Base-by-base conservation (phyloP, 495 filamentous ascomycete genomes). In the Thozetella sp. region DNA sequence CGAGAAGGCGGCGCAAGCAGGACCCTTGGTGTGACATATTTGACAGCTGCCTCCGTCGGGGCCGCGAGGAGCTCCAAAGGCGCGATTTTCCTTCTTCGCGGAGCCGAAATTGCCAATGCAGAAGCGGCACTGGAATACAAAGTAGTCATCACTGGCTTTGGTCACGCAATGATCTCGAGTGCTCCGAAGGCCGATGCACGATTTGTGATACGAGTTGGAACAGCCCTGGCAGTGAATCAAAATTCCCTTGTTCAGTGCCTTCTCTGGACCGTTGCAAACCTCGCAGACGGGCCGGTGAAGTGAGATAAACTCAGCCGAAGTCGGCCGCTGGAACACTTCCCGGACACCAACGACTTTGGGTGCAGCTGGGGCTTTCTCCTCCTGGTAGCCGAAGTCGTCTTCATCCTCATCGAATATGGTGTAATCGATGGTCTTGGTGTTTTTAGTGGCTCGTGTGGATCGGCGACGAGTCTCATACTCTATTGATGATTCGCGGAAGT, bases 201-300 rank as follows among this genome's bases (percentile, higher is more conserved):
- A 67, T 64, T 90, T 88, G 66, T 99, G 96, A 62, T 91, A 97
- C 0, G 90, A 80, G 22, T 84, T 80, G 2, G 86, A 91, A 70
- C 96, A 99, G 20, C 96, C 94, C 70, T 99, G 96, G 63, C 96
- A 99, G 64, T 83, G 90, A 2, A 98, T 79, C 22, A 98, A 78
- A 11, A 76, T 73, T 0, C 86, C 88, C 68, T 86, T 89, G 30
- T 80, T 77, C 1, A 72, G 61, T 50, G 80, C 80, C 50, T 83
- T 72, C 10, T 81, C 85, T 26, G 73, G 64, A 3, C 75, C 70
- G 19, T 75, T 37, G 71, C 96, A 99, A n/a, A 82, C 77, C 59
- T 91, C 88, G 70, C 96, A 99, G 3, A 66, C 67, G 19, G 83
- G 72, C n/a, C 76, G 82, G 69, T 99, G 96, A 4, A 80, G 77